Evolutionary conservation across 2,329 filamentous ascomycete species (phyloP), one percentile per base, ranked within the genome.

Genomic region (Keithomyces neogunnii): DNA sequence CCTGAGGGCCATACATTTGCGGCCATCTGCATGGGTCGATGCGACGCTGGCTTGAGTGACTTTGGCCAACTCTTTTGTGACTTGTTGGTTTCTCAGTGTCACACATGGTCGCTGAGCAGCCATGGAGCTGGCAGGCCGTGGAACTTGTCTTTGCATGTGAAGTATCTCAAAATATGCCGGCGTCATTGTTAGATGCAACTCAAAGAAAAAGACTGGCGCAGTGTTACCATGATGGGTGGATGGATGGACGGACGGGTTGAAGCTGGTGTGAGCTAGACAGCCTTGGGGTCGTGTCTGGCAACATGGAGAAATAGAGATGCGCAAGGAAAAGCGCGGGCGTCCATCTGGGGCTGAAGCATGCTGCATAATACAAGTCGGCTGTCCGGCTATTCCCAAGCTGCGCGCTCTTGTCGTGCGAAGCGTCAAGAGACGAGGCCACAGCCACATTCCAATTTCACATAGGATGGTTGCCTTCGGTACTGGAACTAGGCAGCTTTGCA

Each of bases 111-210:
- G 19, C 28, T 48, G 28, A 40, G 9, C 38, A 40, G 26, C 26
- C 40, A 33, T 35, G 40, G 43, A 19, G 46, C 10, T 36, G 36
- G 32, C 10, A 13, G 19, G 19, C n/a, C 19, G 47, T 48, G 43
- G 33, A 26, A 52, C 46, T 19, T 11, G 13, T 11, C 45, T 51
- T 19, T 45, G 40, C 42, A 48, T 40, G 40, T 45, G 46, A 46
- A 51, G 46, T 29, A 39, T 38, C 50, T 26, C 39, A 42, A 13
- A 26, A 4, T 19, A 19, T 13, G 39, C 39, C 19, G 19, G 19
- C 39, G 19, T 28, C 19, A 6, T 19, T 30, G 9, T 10, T 42
- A 30, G 29, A 6, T 13, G 5, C 5, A 26, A 19, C 38, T 26
- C 38, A 40, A 5, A 26, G n/a, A 26, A 26, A 8, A 40, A n/a